Conservation (phyloP, 2,329 filamentous ascomycete species). For the Cercospora sesami region DNA sequence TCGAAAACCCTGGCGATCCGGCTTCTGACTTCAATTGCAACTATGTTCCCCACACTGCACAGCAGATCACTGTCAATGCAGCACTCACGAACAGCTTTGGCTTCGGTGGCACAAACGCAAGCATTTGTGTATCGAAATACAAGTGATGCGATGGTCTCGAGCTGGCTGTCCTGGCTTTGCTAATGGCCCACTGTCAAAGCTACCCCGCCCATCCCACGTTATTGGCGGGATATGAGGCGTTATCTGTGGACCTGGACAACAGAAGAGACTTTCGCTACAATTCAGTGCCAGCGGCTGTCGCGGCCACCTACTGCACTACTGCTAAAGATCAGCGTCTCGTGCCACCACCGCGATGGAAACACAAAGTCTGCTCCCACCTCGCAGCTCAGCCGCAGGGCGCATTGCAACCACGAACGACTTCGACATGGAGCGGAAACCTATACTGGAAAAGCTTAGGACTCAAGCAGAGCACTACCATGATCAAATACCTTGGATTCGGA, state of each 20-base stretch:
- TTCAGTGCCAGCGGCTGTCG: slow-evolving; percentile 1
- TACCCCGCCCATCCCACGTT: slow-evolving; percentile 21
- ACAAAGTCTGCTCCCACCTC: neutral
- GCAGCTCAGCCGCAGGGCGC: neutral
- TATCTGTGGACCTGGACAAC: slow-evolving; percentile 4
- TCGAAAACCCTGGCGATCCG: slow-evolving; percentile 62
- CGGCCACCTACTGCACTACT: neutral
- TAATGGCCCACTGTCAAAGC: slow-evolving; percentile 7
- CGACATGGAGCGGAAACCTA: slow-evolving; percentile 9
- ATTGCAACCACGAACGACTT: slow-evolving; percentile 16
- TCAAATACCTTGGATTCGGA: slow-evolving; percentile 56
- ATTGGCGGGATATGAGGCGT: neutral
- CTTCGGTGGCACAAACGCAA: slow-evolving; percentile 95
- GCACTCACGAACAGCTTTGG: slow-evolving; percentile 95
- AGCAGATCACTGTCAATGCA: slow-evolving; percentile 68
- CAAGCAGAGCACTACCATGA: slow-evolving; percentile 47
- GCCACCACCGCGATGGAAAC: neutral
- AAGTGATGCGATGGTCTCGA: slow-evolving; percentile 11
- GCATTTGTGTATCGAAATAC: slow-evolving; percentile 68
- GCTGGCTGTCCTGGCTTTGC: neutral
- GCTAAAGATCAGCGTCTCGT: neutral
- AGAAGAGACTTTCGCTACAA: neutral
- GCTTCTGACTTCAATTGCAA: slow-evolving; percentile 74
- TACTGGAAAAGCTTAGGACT: slow-evolving; percentile 23
- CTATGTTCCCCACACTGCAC: slow-evolving; percentile 72